Evolutionary conservation across 2,329 filamentous ascomycete genomes (phyloP).

Genomic region (Emergomyces orientalis): DNA sequence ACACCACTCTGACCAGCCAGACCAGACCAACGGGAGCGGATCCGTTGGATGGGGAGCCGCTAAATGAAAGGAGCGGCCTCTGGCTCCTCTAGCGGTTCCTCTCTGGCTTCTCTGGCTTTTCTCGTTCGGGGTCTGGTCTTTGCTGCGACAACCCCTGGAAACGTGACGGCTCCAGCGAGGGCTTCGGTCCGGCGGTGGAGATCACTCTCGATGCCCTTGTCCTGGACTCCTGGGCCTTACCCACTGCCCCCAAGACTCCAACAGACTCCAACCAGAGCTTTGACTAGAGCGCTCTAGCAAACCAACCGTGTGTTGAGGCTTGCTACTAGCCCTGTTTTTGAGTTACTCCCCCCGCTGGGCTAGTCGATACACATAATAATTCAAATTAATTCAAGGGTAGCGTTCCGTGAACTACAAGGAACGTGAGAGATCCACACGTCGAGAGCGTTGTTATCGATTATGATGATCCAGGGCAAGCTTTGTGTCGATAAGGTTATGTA

Average conservation of each 20-base stretch:
- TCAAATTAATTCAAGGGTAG: not conserved
- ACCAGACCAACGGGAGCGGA: slow-evolving; percentile 30
- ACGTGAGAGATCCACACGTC: not conserved
- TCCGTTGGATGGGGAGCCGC: slow-evolving; percentile 26
- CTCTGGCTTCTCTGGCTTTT: not conserved
- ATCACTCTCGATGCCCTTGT: not conserved
- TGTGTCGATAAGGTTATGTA: not conserved
- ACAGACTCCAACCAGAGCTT: not conserved
- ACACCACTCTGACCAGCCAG: not conserved
- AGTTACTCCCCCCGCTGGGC: not conserved
- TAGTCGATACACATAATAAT: not conserved
- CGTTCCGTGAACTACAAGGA: not conserved
- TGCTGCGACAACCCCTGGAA: not conserved
- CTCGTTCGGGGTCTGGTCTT: not conserved
- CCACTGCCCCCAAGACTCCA: not conserved
- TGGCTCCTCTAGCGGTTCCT: not conserved
- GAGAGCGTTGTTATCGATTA: not conserved
- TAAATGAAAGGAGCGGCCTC: not conserved
- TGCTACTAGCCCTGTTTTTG: not conserved
- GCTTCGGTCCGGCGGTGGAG: slow-evolving; percentile 4
- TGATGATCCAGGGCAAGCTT: not conserved
- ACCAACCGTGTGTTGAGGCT: not conserved
- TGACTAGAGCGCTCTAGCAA: not conserved
- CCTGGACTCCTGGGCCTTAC: not conserved
- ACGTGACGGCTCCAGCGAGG: slow-evolving; percentile 2